Conservation (phyloP, 192 early-diverging fungal species). For the Backusella morwellensis region DNA sequence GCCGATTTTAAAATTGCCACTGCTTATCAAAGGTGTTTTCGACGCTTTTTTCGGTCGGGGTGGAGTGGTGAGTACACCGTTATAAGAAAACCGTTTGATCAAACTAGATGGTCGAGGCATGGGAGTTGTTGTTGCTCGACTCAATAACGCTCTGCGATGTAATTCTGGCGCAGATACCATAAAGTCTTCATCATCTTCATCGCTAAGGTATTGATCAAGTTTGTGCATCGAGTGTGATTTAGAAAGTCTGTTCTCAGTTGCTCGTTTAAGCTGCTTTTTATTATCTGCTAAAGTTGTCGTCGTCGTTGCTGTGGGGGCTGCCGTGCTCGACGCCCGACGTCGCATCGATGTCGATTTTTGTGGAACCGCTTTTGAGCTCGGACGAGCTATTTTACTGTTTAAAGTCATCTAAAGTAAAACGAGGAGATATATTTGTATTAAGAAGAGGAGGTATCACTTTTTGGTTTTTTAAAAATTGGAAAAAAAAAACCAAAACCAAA, state of each 20-base stretch:
- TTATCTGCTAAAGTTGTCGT: neutral
- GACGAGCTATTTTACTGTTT: slow-evolving; percentile 13
- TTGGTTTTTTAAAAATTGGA: neutral
- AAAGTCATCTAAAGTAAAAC: neutral
- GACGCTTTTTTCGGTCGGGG: neutral
- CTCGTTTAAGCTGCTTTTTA: neutral
- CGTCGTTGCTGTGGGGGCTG: neutral
- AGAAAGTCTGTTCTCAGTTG: neutral
- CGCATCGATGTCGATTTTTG: neutral
- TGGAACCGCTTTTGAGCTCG: neutral
- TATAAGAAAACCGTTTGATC: slow-evolving; percentile 10
- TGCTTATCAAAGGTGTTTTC: neutral
- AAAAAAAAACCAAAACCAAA: neutral
- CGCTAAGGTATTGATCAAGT: neutral
- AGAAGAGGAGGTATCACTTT: neutral
- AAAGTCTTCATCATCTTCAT: slow-evolving; percentile 9
- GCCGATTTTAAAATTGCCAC: slow-evolving; percentile 1
- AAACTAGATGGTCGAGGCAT: slow-evolving; percentile 11
- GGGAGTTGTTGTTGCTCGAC: slow-evolving; percentile 8
- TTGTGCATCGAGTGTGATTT: slow-evolving; percentile 11
- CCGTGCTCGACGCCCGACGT: neutral
- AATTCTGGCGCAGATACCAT: neutral
- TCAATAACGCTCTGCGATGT: neutral
- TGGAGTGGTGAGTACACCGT: neutral
- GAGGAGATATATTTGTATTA: neutral